phyloP scores from a whole-genome alignment of 2,329 filamentous ascomycete species.

The Neophaeococcomyces mojaviensis region DNA sequence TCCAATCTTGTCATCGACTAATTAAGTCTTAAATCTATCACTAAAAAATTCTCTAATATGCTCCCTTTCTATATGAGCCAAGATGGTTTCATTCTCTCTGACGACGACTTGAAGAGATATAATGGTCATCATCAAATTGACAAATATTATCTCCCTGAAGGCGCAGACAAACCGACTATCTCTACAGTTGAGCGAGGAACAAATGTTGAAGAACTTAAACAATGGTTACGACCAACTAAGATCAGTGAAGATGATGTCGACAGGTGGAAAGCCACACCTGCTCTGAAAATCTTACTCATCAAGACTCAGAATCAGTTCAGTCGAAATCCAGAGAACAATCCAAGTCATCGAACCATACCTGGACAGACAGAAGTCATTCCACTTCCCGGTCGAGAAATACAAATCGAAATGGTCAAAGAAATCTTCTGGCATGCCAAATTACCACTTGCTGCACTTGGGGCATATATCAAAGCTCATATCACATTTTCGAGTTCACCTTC shows the following conservation, averaged over 20 bases:
- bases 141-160: conserved; percentile 12
- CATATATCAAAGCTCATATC: conserved; percentile 16
- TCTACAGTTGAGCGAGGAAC: neutral
- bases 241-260: conserved; percentile 8
- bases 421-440: conserved; percentile 11
- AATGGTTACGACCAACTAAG: conserved; percentile 7
- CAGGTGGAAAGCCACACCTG: conserved; percentile 5
- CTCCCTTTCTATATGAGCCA: conserved; percentile 2
- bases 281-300: conserved; percentile 17
- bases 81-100: conserved; percentile 16
- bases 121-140: conserved; percentile 15
- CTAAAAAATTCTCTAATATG: neutral
- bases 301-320: conserved; percentile 17
- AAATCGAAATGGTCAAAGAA: conserved; percentile 13
- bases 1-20: too few species aligned
- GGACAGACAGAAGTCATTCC: conserved; percentile 5
- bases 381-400: conserved; percentile 4
- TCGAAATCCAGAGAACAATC: conserved; percentile 6
- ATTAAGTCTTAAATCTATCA: neutral
- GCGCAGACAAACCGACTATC: neutral
- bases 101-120: conserved; percentile 12
- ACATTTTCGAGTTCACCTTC: conserved; percentile 15
- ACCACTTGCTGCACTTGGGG: conserved; percentile 16
- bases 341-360: conserved; percentile 1
- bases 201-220: conserved; percentile 1